Conservation (phyloP, 2,329 filamentous ascomycete genomes). For the Sclerotinia sclerotiorum region DNA sequence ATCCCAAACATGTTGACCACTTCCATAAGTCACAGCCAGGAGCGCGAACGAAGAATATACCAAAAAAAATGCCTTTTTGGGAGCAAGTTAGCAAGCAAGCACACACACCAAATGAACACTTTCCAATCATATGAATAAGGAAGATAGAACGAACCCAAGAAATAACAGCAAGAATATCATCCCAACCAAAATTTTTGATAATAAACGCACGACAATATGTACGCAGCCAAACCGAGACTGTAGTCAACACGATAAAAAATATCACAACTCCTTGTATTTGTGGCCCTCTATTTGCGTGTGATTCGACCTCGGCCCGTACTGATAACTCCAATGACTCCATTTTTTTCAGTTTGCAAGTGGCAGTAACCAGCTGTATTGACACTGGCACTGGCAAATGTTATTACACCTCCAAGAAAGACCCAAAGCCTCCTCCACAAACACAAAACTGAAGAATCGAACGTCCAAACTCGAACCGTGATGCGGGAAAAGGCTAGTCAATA, state of each 20-base stretch:
- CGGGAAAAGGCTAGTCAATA: background rate
- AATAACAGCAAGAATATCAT: conserved; percentile 28
- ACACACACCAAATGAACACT: too few relatives aligned
- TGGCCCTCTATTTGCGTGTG: conserved; percentile 28
- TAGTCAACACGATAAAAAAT: conserved; percentile 42
- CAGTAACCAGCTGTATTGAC: conserved; percentile 4
- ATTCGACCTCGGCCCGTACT: background rate
- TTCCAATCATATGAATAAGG: background rate
- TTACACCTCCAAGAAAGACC: background rate
- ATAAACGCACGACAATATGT: conserved; percentile 33
- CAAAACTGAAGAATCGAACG: background rate
- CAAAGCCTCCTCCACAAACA: conserved; percentile 4
- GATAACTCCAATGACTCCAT: conserved; percentile 9
- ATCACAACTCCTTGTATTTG: conserved; percentile 41
- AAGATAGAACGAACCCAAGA: conserved; percentile 17
- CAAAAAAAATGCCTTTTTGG: conserved; percentile 31
- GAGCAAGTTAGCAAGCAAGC: conserved; percentile 15
- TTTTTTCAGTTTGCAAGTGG: background rate
- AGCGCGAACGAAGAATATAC: conserved; percentile 34
- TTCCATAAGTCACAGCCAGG: conserved; percentile 35
- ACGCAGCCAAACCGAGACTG: conserved; percentile 33
- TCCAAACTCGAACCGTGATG: background rate
- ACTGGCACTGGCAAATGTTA: background rate
- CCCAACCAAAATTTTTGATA: conserved; percentile 36
- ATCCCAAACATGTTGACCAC: conserved; percentile 33